Conservation (phyloP, 164 flowering plant genomes). For the Chloranthus sessilifolius region DNA sequence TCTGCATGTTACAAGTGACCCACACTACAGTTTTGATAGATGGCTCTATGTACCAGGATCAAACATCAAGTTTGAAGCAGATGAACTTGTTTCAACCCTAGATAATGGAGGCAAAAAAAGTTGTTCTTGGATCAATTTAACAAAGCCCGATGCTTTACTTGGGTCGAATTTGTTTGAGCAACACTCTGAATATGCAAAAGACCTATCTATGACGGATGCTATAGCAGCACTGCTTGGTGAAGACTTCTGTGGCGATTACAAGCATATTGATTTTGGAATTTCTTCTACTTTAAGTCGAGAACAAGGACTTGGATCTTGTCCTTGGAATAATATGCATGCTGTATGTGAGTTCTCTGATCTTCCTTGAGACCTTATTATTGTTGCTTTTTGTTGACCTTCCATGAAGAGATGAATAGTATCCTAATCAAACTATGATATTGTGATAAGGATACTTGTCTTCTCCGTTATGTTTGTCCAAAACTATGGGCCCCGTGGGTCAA, state of each 20-base stretch:
- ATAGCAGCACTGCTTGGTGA: slow-evolving; percentile 39
- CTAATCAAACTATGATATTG: no score
- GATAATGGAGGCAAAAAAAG: slow-evolving; percentile 18
- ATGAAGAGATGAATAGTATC: no score
- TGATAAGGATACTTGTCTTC: no score
- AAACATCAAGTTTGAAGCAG: slow-evolving; percentile 36
- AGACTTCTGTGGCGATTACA: slow-evolving; percentile 33
- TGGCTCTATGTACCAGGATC: no score
- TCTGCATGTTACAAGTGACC: no score
- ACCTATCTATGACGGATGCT: slow-evolving; percentile 34
- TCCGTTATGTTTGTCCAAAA: no score
- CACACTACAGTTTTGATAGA: no score
- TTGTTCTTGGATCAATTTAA: no score
- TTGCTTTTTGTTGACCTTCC: no score
- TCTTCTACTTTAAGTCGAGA: slow-evolving; percentile 26
- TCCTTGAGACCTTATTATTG: slow-evolving; percentile 15
- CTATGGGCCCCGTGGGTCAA: no score
- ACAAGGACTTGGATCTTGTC: slow-evolving; percentile 24
- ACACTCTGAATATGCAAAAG: slow-evolving; percentile 22
- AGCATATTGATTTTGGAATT: slow-evolving; percentile 21
- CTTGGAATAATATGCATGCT: slow-evolving; percentile 55
- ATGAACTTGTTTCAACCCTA: slow-evolving; percentile 21
- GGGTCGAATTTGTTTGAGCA: slow-evolving; percentile 46
- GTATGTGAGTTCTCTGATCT: slow-evolving; percentile 41
- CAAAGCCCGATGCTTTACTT: slow-evolving; percentile 47